Conservation (phyloP, 2,329 filamentous ascomycete genomes). For the Penicillium capsulatum region DNA sequence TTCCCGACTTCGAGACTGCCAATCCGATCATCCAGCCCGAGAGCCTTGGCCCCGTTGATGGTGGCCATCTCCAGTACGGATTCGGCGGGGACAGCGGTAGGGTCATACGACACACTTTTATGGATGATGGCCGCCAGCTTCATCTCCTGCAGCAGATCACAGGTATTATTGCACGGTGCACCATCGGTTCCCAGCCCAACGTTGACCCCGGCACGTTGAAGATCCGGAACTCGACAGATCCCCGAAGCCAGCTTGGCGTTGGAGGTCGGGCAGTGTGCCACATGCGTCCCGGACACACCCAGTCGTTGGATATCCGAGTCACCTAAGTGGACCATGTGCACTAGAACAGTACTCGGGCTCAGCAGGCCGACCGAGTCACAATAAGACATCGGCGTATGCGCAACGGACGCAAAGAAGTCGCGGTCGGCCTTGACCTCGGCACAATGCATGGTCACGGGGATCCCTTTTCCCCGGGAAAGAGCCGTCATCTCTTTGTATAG, state of each 20-base stretch:
- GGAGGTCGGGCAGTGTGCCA: slow-evolving; percentile 51
- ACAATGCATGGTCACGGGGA: slow-evolving; percentile 40
- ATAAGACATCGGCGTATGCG: slow-evolving; percentile 45
- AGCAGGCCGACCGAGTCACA: slow-evolving; percentile 34
- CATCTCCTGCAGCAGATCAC: slow-evolving; percentile 53
- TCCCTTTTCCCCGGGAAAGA: slow-evolving; percentile 37
- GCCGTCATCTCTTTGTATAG: slow-evolving; percentile 42
- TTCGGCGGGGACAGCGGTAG: slow-evolving; percentile 44
- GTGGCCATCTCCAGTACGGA: slow-evolving; percentile 51
- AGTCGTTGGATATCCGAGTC: slow-evolving; percentile 42
- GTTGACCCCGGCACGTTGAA: slow-evolving; percentile 45
- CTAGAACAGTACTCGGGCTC: slow-evolving; percentile 46
- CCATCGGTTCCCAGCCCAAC: slow-evolving; percentile 52
- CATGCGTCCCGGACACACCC: slow-evolving; percentile 40
- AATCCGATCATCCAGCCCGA: slow-evolving; percentile 42
- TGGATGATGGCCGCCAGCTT: slow-evolving; percentile 50
- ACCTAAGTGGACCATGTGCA: slow-evolving; percentile 52
- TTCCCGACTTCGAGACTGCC: slow-evolving; percentile 42
- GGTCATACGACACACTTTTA: slow-evolving; percentile 43
- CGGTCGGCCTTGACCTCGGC: slow-evolving; percentile 34
- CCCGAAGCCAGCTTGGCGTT: slow-evolving; percentile 53
- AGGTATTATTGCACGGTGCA: slow-evolving; percentile 51
- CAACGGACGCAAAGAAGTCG: slow-evolving; percentile 34
- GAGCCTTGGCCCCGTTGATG: slow-evolving; percentile 48
- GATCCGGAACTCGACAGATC: slow-evolving; percentile 46